Conservation (phyloP, 441 rosid genomes). For the Erysimum cheiri region DNA sequence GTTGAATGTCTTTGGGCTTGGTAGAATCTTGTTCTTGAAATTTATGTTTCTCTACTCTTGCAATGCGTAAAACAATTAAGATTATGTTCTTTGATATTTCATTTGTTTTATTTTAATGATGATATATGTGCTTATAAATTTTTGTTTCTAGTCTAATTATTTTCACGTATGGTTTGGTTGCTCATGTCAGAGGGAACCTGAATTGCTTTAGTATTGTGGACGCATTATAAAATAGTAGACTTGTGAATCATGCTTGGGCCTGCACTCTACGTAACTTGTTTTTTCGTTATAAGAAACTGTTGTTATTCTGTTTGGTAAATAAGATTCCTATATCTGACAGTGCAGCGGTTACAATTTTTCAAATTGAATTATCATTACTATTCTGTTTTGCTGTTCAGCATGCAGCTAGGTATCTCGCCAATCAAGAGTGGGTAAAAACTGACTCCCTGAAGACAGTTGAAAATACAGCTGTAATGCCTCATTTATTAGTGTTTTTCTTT, state of each 20-base stretch:
- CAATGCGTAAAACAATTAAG: conserved; percentile 3
- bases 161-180: conserved; percentile 22
- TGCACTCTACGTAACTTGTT: conserved; percentile 9
- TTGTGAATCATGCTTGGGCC: conserved; percentile 32
- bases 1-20: conserved; percentile 8
- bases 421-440: conserved; percentile 99
- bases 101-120: conserved; percentile 12
- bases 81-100: conserved; percentile 15
- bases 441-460: conserved; percentile 97
- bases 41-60: conserved; percentile 11
- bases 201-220: conserved; percentile 31
- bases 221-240: conserved; percentile 22
- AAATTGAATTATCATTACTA: conserved; percentile 8
- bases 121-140: conserved; percentile 16
- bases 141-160: conserved; percentile 24
- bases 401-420: conserved; percentile 98
- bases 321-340: conserved; percentile 28
- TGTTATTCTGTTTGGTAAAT: conserved; percentile 13
- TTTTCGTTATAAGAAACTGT: background rate
- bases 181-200: conserved; percentile 14
- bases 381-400: conserved; percentile 64
- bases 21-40: conserved; percentile 13
- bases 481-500: conserved; percentile 30
- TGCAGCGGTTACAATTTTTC: conserved; percentile 2
- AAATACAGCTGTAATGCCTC: conserved; percentile 90